Conservation (phyloP, 169 alveolate species). For the Ichthyophthirius multifiliis region DNA sequence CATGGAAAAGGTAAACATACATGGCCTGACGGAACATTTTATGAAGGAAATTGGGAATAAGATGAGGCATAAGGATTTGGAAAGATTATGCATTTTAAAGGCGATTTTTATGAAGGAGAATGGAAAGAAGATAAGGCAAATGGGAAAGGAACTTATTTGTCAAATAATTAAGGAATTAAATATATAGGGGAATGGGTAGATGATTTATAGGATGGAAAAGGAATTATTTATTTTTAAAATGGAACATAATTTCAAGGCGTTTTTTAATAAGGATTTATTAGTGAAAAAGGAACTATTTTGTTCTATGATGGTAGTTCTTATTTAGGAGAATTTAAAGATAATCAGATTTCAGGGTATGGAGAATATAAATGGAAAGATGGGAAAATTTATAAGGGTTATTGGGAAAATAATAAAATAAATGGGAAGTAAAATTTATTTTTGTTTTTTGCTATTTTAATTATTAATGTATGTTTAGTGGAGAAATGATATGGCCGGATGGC, state of each 20-base stretch:
- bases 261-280: conserved; percentile 62
- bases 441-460: too few species aligned
- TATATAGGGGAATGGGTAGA: conserved; percentile 96
- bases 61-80: conserved; percentile 72
- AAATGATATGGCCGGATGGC: too few species aligned
- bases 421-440: too few species aligned
- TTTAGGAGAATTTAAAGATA: conserved; percentile 49
- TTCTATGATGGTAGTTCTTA: conserved; percentile 56
- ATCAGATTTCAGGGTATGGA: conserved; percentile 55
- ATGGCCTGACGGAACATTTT: conserved; percentile 86
- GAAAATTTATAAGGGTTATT: conserved; percentile 50
- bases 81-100: conserved; percentile 39
- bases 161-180: conserved; percentile 9
- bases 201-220: conserved; percentile 94
- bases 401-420: conserved; percentile 68
- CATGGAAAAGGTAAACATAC: not conserved
- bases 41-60: conserved; percentile 93
- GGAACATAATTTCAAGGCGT: conserved; percentile 70
- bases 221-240: conserved; percentile 78
- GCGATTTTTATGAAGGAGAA: conserved; percentile 43
- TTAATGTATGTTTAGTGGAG: too few species aligned
- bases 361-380: conserved; percentile 62
- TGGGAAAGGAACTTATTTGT: conserved; percentile 32
- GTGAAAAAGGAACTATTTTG: conserved; percentile 45
- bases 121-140: conserved; percentile 44